A percentile compares a stretch with the other conserved stretches of the same genome.
Evolutionary conservation across 176 grass and related monocot genomes (phyloP).

Genomic region (Phoenix roebelenii): DNA sequence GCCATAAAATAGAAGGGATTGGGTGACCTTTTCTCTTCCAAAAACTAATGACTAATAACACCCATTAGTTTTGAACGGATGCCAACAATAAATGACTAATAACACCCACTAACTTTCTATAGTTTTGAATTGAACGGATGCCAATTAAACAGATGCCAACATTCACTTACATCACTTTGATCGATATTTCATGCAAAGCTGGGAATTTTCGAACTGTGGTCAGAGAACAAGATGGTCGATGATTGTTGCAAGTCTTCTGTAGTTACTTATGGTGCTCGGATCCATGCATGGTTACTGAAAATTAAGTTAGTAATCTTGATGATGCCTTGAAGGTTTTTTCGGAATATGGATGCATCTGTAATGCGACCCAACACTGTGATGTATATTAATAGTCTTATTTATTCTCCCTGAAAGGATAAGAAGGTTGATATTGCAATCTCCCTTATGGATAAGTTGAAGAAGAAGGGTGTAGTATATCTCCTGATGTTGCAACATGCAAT

Average conservation of each 20-base stretch:
- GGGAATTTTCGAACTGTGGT: slow-evolving; percentile 44
- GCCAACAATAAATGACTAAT: no score
- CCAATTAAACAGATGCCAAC: no score
- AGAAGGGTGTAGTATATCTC: slow-evolving; percentile 39
- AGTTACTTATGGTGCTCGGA: slow-evolving; percentile 60
- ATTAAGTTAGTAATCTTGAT: slow-evolving; percentile 39
- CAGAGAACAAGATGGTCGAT: slow-evolving; percentile 49
- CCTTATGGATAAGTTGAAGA: slow-evolving; percentile 51
- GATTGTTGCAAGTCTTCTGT: slow-evolving; percentile 44
- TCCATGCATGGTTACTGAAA: slow-evolving; percentile 68
- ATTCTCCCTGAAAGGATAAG: no score
- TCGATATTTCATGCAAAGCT: slow-evolving; percentile 46
- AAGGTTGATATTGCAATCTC: slow-evolving; percentile 28
- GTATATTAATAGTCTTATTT: no score
- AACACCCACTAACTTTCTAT: no score
- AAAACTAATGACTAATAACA: no score
- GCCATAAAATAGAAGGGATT: no score
- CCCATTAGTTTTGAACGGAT: no score
- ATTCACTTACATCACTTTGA: no score
- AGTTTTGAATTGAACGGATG: no score
- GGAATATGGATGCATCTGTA: slow-evolving; percentile 33
- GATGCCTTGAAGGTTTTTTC: slow-evolving; percentile 54
- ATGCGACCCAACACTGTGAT: slow-evolving; percentile 45
- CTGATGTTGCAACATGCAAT: slow-evolving; percentile 48
- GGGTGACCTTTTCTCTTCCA: no score